Evolutionary conservation across 495 filamentous ascomycete species (phyloP), one percentile per base, ranked within the genome.

Genomic region (Xylaria venustula): DNA sequence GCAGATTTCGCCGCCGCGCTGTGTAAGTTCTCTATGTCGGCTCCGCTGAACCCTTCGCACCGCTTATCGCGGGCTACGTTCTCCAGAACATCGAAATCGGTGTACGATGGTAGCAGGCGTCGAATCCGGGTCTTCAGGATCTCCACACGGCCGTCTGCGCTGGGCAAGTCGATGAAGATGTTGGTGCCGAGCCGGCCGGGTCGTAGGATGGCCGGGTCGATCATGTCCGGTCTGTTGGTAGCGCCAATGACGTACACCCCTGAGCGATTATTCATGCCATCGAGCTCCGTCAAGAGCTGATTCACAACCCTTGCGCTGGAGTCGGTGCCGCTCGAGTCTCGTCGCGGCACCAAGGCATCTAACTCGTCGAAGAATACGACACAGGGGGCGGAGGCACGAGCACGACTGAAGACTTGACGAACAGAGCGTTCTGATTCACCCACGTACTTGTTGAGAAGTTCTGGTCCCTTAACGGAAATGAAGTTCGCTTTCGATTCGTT

Each of bases 331-430:
- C 86, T 85, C 59, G 91, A 89, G 66, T 92, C 91, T 42, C 94
- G 87, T 40, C 85, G 85, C 1, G 95, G 93, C 0, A 93, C 92
- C 5, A 98, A 80, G 3, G 94, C 92, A 67, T 98, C 94, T 32
- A 98, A 80, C 72, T 98, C 94, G 74, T 98, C 94, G 71, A 98
- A 98, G 83, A 98, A 98, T 60, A 98, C 87, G 48, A 98, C 90
- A 69, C 93, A 97, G 20, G 94, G 94, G 1, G 94, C 83, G 7
- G 87, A 90, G 0, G 89, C 90, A 25, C 93, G 85, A 9, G 94
- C 94, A 14, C 94, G 88, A 47, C 88, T 85, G 71, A 98, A 98
- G 2, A 97, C 90, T 70, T 96, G 91, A 15, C 94, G 87, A 3
- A 98, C 90, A 0, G 94, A 90, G 17, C 92, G 87, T 72, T 98